Evolutionary conservation across 352 stramenopile genomes (phyloP).

Genomic region (Pythium insidiosum): DNA sequence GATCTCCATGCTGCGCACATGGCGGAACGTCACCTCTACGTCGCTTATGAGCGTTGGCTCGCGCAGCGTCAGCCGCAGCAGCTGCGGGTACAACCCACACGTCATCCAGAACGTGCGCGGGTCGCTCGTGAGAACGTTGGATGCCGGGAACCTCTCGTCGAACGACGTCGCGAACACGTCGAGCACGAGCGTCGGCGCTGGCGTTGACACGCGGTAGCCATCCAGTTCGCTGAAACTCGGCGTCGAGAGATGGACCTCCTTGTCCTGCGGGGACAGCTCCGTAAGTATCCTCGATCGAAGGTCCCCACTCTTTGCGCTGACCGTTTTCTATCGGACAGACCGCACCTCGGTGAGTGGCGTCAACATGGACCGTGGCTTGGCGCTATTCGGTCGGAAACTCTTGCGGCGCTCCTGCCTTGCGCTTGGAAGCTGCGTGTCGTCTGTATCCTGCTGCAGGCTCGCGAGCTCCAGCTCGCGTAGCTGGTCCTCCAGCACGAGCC

Average conservation of each 20-base stretch:
- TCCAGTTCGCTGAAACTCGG: conserved; percentile 30
- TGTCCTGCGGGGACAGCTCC: too few relatives aligned
- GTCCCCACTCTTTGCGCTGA: too few relatives aligned
- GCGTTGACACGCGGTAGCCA: conserved; percentile 26
- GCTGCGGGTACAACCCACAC: conserved; percentile 63
- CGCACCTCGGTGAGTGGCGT: conserved; percentile 46
- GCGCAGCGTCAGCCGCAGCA: conserved; percentile 51
- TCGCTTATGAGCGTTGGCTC: conserved; percentile 42
- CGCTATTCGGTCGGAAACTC: conserved; percentile 59
- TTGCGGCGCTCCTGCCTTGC: conserved; percentile 29
- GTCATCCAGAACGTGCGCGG: conserved; percentile 60
- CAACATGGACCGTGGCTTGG: conserved; percentile 51
- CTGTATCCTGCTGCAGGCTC: conserved; percentile 30
- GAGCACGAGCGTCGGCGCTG: conserved; percentile 26
- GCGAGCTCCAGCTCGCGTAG: conserved; percentile 54
- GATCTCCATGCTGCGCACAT: conserved; percentile 53
- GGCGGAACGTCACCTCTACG: conserved; percentile 64
- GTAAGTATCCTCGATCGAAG: too few relatives aligned
- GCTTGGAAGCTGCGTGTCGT: not conserved
- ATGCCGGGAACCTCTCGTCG: conserved; percentile 33
- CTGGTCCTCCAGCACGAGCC: conserved; percentile 54
- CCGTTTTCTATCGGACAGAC: not conserved
- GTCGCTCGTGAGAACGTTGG: conserved; percentile 46
- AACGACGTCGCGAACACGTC: conserved; percentile 67
- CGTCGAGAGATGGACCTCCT: conserved; percentile 41